Evolutionary conservation across 2,329 filamentous ascomycete genomes (phyloP).

Genomic region (Sphaerostilbella broomeana): DNA sequence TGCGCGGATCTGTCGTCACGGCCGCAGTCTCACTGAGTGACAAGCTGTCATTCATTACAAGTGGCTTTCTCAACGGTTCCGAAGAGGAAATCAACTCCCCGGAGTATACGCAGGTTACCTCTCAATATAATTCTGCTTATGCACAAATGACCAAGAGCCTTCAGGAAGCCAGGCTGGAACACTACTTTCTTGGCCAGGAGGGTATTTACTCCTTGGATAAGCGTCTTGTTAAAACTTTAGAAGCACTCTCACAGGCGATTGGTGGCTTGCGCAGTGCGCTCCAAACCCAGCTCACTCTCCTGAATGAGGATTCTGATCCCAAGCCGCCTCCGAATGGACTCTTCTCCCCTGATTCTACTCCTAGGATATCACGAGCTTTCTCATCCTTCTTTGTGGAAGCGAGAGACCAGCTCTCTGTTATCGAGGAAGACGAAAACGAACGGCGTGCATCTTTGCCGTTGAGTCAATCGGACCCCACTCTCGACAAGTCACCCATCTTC

Average conservation of each 20-base stretch:
- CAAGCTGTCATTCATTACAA: conserved; percentile 74
- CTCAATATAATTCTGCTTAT: conserved; percentile 61
- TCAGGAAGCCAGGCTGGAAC: conserved; percentile 81
- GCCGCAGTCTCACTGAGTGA: conserved; percentile 71
- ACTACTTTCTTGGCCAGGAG: conserved; percentile 75
- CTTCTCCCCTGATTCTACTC: conserved; percentile 14
- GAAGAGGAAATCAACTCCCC: conserved; percentile 68
- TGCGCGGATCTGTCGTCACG: conserved; percentile 66
- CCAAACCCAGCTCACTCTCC: conserved; percentile 77
- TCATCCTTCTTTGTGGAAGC: conserved; percentile 30
- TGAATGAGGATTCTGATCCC: conserved; percentile 52
- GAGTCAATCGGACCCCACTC: conserved; percentile 25
- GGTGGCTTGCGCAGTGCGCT: conserved; percentile 87
- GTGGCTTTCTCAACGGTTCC: conserved; percentile 74
- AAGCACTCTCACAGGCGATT: conserved; percentile 78
- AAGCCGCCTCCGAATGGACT: conserved; percentile 17
- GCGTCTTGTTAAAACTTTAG: conserved; percentile 74
- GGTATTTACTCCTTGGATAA: conserved; percentile 72
- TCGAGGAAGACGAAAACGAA: conserved; percentile 52
- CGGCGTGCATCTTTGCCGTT: conserved; percentile 24
- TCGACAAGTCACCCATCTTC: conserved; percentile 33
- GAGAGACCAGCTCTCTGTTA: conserved; percentile 49
- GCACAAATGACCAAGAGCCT: conserved; percentile 68
- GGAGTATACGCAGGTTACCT: conserved; percentile 56
- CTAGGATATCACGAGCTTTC: conserved; percentile 21